Base-by-base conservation (phyloP, 2,329 filamentous ascomycete species). In the Aspergillus sp. region DNA sequence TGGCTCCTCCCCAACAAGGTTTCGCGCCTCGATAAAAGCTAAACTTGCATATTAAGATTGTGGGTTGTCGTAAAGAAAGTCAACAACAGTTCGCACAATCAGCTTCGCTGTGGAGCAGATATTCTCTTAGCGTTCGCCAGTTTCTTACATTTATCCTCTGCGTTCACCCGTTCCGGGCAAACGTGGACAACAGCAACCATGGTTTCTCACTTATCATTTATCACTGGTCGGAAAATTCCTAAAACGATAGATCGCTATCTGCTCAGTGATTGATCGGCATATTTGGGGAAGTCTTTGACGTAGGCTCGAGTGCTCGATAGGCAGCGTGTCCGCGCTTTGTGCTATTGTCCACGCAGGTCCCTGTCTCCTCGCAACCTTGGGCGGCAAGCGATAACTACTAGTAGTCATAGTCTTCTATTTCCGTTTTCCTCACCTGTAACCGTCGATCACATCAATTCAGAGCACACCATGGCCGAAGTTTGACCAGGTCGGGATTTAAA, bases 211-310 rank as follows among this genome's bases (percentile, higher is more conserved):
- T 21, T 43, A 13, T 12, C 15, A 12, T 45, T 21, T 23, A 19
- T 30, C 52, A 15, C n/a, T 55, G 15, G 38, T 28, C 39, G 53
- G 53, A 55, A 36, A 30, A 21, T 55, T 36, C 17, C 25, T 41
- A 38, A 10, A 30, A 25, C 39, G 28, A 25, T 28, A 32, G 53
- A 36, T 17, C 53, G 47, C 28, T 30, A 12, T 47, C 53, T 47
- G 25, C 41, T 25, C 38, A 55, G 23, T 53, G 51, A 36, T 17
- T 55, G 53, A 55, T 55, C 53, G 41, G 32, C 53, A 47, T n/a
- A 19, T 25, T 36, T 15, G 39, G 17, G 28, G 28, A 41, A 47
- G 19, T 28, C 25, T 55, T 43, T 25, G n/a, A 15, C 28, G 25
- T 30, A 15, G 15, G 28, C n/a, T 50, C 30, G 41, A 43, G 30